Evolutionary conservation across 306 rosid genomes (phyloP).

Genomic region (Quercus agrifolia): DNA sequence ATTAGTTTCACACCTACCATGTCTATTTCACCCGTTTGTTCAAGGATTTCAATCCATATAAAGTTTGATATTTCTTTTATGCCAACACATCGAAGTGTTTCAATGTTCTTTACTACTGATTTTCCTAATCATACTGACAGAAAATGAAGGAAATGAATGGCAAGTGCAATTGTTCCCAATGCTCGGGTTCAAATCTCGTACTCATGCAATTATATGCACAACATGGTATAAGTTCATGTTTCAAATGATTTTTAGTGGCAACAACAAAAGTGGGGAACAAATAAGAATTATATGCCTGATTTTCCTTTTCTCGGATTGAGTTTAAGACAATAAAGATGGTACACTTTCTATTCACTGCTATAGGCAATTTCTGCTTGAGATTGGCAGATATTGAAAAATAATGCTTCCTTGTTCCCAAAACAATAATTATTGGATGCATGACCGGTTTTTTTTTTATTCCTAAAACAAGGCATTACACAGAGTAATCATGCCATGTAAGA

Average conservation of each 20-base stretch:
- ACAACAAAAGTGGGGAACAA: not conserved
- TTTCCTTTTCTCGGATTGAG: not conserved
- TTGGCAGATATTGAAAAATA: not conserved
- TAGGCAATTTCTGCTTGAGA: not conserved
- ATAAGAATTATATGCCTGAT: not conserved
- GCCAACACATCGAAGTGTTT: no score
- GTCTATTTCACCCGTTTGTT: not conserved
- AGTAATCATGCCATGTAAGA: not conserved
- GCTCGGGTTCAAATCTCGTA: not conserved
- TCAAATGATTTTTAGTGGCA: not conserved
- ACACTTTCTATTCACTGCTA: not conserved
- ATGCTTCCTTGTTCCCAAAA: not conserved
- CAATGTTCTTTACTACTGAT: no score
- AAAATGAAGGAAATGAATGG: no score
- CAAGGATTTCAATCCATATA: not conserved
- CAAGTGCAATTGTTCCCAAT: not conserved
- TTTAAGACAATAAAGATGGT: not conserved
- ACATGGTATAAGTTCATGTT: not conserved
- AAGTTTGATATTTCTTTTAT: no score
- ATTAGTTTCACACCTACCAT: not conserved
- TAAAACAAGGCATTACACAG: not conserved
- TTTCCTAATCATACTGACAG: no score
- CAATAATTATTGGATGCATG: not conserved
- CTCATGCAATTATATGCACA: not conserved
- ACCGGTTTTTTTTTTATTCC: constrained; percentile 7